Evolutionary conservation across 2,329 filamentous ascomycete species (phyloP), one percentile per base, ranked within the genome.

Genomic region (Tolypocladium cylindrosporum): DNA sequence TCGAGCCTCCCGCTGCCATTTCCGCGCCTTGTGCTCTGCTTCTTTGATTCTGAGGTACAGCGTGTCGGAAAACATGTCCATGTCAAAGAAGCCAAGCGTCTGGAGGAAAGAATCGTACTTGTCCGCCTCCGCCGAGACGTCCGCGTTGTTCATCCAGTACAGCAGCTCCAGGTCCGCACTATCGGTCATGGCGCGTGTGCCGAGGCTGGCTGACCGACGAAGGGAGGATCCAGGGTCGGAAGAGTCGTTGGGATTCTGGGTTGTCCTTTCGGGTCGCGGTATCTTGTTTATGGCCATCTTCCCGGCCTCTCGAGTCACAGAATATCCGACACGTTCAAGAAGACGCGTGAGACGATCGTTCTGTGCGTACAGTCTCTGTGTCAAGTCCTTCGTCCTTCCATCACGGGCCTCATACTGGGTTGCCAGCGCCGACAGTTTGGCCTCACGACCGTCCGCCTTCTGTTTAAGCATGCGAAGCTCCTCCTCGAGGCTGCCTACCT

Each of bases 1-100:
- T 40, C 91, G 85, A 37, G 90, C 87, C 69, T 99, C 94, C 60
- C 90, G 90, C 67, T 94, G 91, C 78, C 92, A 92, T 74, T 96
- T 97, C 58, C 92, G 89, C 21, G 92, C 92, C 60, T 94, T 88
- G 64, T 94, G 87, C 71, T 99, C 94, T 61, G 95, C 88, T 67
- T 99, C 94, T 66, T 93, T 95, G 66, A 97, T 85, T 16, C 94
- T 88, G 67, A 93, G 94, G 61, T 90, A 88, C 34, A 99, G 81
- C 0, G 90, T 87, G 59, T 97, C 93, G 53, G 86, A 84, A 66
- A 96, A 96, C 3, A 83, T 79, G 61, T 97, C 90, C 54, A 93
- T 79, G 67, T 96, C 90, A 67, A 99, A 94, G 36, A 83, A 82
- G 21, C 89, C 85, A 21, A 96, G 76, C 4, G 85, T 85, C 41